phyloP scores from a whole-genome alignment of 116 monocot genomes.

The Trichopus zeylanicus region DNA sequence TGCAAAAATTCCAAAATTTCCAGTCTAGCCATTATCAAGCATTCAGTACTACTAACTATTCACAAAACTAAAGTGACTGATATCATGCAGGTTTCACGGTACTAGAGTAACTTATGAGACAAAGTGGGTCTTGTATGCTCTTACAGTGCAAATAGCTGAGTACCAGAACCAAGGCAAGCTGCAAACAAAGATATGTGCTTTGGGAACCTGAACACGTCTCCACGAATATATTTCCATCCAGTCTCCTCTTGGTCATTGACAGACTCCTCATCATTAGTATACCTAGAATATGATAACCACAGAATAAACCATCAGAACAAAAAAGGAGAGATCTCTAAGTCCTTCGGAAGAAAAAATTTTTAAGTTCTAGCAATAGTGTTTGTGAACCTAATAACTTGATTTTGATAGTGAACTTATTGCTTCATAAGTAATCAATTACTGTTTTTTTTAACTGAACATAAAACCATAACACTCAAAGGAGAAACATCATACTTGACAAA shows the following conservation, averaged over 20 bases:
- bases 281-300: constrained; percentile 17
- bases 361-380: neutral
- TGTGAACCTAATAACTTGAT: too few species aligned
- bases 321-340: neutral
- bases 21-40: too few species aligned
- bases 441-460: too few species aligned
- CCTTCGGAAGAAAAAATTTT: too few species aligned
- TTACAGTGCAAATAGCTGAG: constrained; percentile 44
- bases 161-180: constrained; percentile 47
- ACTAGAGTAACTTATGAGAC: neutral
- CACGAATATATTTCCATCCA: constrained; percentile 64
- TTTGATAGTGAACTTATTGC: too few species aligned
- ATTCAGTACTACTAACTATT: too few species aligned
- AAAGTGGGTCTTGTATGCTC: neutral
- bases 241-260: constrained; percentile 62
- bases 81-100: too few species aligned
- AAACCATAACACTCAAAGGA: constrained; percentile 1
- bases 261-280: constrained; percentile 59
- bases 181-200: constrained; percentile 49
- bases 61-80: neutral
- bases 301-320: neutral
- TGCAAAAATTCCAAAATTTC: too few species aligned
- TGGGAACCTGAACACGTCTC: constrained; percentile 55
- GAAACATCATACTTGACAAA: constrained; percentile 32
- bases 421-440: too few species aligned